A percentile compares a stretch with the other conserved stretches of the same genome.
Conservation (phyloP, 768 basidiomycete genomes). For the Trametes punicea region DNA sequence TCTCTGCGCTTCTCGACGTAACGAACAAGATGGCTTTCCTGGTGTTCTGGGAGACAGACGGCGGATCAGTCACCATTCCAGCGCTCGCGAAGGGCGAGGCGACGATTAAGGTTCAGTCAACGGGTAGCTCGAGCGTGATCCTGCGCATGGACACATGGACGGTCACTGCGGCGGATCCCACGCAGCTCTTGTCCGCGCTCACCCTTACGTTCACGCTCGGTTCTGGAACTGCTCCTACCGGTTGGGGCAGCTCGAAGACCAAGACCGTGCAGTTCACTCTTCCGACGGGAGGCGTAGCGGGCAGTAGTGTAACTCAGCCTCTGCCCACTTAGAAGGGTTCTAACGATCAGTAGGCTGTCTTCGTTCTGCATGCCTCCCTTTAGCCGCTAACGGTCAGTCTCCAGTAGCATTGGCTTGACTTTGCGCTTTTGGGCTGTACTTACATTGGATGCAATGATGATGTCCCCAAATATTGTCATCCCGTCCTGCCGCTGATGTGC, state of each 20-base stretch:
- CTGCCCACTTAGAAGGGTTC: slow-evolving; percentile 2
- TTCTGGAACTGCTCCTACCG: slow-evolving; percentile 22
- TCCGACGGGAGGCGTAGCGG: slow-evolving; percentile 44
- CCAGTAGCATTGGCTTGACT: too few species aligned
- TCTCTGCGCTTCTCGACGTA: slow-evolving; percentile 52
- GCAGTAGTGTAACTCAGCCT: slow-evolving; percentile 41
- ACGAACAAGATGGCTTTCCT: slow-evolving; percentile 39
- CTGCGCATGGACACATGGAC: slow-evolving; percentile 40
- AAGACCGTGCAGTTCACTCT: slow-evolving; percentile 37
- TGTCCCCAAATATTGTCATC: too few species aligned
- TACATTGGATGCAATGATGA: too few species aligned
- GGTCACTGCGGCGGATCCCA: slow-evolving; percentile 62
- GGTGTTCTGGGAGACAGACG: slow-evolving; percentile 51
- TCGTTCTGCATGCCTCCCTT: too few species aligned
- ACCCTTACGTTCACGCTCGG: slow-evolving; percentile 36
- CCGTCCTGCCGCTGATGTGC: too few species aligned
- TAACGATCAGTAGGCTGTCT: too few species aligned
- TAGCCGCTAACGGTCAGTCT: too few species aligned
- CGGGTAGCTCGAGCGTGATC: slow-evolving; percentile 43
- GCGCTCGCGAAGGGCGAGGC: slow-evolving; percentile 24
- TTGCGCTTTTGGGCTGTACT: too few species aligned
- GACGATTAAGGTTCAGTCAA: slow-evolving; percentile 34
- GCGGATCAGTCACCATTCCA: slow-evolving; percentile 42
- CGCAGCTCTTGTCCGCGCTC: slow-evolving; percentile 43
- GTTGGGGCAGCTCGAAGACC: slow-evolving; percentile 28